A percentile compares a stretch with the other conserved stretches of the same genome.
These are phyloP conservation scores for Aureobasidium sp. DNA, from an alignment of 2,329 filamentous ascomycete species.

Conservation along the genomic window DNA sequence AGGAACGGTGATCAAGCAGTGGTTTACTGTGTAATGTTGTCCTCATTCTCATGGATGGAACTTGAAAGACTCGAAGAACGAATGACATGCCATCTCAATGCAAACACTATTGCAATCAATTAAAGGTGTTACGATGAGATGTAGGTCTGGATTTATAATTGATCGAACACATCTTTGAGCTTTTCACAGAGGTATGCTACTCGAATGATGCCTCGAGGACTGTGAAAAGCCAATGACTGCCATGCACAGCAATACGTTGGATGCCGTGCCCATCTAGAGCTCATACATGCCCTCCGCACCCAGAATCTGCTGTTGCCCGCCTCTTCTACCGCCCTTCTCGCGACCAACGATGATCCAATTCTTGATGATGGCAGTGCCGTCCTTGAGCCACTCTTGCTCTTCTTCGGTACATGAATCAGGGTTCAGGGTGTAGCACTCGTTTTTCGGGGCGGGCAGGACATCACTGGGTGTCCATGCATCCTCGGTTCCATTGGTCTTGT, in stretches of 20 bases:
- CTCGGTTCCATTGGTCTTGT: conserved; percentile 20
- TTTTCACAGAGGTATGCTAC: neutral
- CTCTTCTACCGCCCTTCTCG: neutral
- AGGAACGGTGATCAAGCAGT: too few species aligned
- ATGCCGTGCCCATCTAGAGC: neutral
- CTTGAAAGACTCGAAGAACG: too few species aligned
- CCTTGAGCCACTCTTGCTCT: conserved; percentile 21
- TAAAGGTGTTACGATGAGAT: too few species aligned
- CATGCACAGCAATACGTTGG: neutral
- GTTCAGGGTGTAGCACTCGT: conserved; percentile 21
- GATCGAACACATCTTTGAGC: neutral
- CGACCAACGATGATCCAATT: conserved; percentile 24
- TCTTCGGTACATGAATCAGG: conserved; percentile 21
- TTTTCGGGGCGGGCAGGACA: conserved; percentile 20
- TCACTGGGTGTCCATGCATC: conserved; percentile 26
- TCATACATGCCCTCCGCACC: neutral
- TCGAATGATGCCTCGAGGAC: neutral
- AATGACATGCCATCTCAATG: too few species aligned
- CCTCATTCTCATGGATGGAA: too few species aligned
- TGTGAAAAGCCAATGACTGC: neutral
- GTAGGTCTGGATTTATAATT: neutral
- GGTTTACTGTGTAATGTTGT: too few species aligned
- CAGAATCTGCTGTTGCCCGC: neutral
- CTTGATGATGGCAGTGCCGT: conserved; percentile 24
- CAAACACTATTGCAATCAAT: too few species aligned